Conservation (phyloP, 176 grass and related monocot genomes). For the Aegilops umbellulata region DNA sequence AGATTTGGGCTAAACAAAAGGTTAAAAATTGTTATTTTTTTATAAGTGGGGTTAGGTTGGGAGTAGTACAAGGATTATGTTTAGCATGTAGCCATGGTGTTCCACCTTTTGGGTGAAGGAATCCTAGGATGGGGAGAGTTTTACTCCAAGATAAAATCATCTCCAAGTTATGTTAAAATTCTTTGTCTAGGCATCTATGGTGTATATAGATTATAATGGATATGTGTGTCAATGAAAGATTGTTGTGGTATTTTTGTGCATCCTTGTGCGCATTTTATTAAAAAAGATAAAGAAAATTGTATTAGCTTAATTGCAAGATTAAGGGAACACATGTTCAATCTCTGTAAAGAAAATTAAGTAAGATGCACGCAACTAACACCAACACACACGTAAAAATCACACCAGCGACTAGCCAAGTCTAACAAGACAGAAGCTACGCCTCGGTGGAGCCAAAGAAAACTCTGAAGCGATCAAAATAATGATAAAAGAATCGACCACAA, state of each 20-base stretch:
- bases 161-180: background rate
- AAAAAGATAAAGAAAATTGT: too few relatives aligned
- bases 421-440: too few relatives aligned
- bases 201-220: background rate
- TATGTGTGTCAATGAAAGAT: background rate
- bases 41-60: conserved; percentile 29
- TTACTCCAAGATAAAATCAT: conserved; percentile 29
- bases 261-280: background rate
- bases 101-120: conserved; percentile 21
- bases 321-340: too few relatives aligned
- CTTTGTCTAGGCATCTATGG: background rate
- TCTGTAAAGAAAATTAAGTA: too few relatives aligned
- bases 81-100: conserved; percentile 22
- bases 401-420: too few relatives aligned
- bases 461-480: too few relatives aligned
- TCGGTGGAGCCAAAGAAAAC: too few relatives aligned
- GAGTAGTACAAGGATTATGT: conserved; percentile 31
- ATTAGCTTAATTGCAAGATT: too few relatives aligned
- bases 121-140: conserved; percentile 36
- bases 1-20: conserved; percentile 23
- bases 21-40: background rate
- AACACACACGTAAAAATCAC: too few relatives aligned
- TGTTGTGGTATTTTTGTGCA: background rate
- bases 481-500: too few relatives aligned
- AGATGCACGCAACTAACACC: too few relatives aligned